phyloP scores from a whole-genome alignment of 306 rosid species.

The Neltuma alba region DNA sequence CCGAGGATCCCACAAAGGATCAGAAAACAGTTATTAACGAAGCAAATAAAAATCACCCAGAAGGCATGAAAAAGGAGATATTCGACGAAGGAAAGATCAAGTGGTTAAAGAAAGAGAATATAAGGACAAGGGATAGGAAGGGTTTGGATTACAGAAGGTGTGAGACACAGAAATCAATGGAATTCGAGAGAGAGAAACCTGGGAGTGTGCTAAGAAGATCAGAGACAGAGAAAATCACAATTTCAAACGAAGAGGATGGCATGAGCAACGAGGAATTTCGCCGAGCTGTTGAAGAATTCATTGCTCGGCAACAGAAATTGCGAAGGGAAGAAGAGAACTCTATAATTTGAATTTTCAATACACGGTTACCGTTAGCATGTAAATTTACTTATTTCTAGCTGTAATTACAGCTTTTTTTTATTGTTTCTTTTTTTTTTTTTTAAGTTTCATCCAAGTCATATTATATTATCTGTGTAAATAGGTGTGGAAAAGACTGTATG shows the following conservation, averaged over 20 bases:
- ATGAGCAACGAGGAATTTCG: constrained; percentile 86
- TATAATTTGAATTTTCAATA: not conserved
- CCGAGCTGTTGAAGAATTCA: constrained; percentile 78
- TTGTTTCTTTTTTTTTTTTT: not conserved
- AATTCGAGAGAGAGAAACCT: constrained; percentile 35
- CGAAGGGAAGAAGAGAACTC: constrained; percentile 56
- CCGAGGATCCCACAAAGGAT: not conserved
- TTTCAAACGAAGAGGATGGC: constrained; percentile 53
- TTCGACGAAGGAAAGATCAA: not conserved
- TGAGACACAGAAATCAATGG: constrained; percentile 43
- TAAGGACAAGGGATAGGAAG: constrained; percentile 23
- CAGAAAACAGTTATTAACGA: not conserved
- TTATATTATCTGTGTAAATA: not conserved
- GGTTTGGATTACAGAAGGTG: constrained; percentile 49
- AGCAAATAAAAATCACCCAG: not conserved
- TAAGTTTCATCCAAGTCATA: not conserved
- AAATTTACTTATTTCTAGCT: constrained; percentile 1
- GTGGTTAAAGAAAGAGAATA: constrained; percentile 14
- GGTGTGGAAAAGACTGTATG: not conserved
- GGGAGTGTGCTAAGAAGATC: constrained; percentile 42
- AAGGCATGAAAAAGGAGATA: not conserved
- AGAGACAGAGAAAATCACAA: constrained; percentile 56
- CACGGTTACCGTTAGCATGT: not conserved
- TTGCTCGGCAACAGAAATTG: constrained; percentile 74
- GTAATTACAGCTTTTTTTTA: not conserved